Evolutionary conservation across 257 asterid species (phyloP).

Genomic region (Petunia axillaris): DNA sequence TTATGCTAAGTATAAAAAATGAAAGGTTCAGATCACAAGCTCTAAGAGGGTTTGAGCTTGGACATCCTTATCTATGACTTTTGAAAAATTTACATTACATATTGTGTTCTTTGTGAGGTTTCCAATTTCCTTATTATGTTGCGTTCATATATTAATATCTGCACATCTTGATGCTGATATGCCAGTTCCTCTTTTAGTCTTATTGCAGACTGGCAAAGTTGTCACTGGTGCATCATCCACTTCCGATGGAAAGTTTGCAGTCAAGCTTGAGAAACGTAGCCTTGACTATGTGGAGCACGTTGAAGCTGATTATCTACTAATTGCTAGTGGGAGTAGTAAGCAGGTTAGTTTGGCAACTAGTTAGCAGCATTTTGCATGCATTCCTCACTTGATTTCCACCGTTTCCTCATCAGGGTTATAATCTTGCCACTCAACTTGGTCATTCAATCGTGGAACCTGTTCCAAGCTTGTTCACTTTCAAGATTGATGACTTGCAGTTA

Average conservation of each 20-base stretch:
- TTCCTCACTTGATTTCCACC: constrained; percentile 25
- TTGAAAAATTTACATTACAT: background rate
- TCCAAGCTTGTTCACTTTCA: constrained; percentile 97
- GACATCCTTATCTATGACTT: background rate
- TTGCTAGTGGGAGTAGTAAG: constrained; percentile 91
- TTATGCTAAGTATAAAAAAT: background rate
- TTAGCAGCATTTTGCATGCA: constrained; percentile 24
- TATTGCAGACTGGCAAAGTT: constrained; percentile 76
- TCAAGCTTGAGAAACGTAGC: constrained; percentile 77
- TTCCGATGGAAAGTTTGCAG: constrained; percentile 55
- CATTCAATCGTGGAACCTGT: constrained; percentile 91
- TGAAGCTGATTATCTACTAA: constrained; percentile 72
- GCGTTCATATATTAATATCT: background rate
- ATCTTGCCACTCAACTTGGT: constrained; percentile 79
- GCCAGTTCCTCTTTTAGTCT: constrained; percentile 50
- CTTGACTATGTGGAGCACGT: constrained; percentile 56
- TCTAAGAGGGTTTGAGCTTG: background rate
- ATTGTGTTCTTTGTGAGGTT: background rate
- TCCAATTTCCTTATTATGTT: background rate
- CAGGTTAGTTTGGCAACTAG: constrained; percentile 51
- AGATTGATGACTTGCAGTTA: constrained; percentile 72
- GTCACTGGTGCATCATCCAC: constrained; percentile 69
- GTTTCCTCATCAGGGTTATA: constrained; percentile 65
- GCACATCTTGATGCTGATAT: constrained; percentile 37
- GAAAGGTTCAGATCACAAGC: background rate